phyloP scores from a whole-genome alignment of 768 basidiomycete genomes.

The Mycena polygramma region DNA sequence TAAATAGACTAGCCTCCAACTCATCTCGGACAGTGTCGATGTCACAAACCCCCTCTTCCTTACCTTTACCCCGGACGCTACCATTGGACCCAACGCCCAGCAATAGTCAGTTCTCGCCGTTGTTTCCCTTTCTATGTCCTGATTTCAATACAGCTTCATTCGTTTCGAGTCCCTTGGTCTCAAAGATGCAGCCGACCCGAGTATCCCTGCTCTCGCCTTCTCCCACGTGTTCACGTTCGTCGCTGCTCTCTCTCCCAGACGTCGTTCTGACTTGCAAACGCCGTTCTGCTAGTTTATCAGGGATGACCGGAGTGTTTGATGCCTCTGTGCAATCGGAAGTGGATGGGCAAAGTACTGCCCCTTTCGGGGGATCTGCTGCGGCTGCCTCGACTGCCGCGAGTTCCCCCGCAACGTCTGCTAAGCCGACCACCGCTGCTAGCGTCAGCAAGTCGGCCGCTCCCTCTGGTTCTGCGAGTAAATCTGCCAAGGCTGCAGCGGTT shows the following conservation, averaged over 20 bases:
- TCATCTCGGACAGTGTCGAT: conserved; percentile 60
- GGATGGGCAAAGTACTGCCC: conserved; percentile 69
- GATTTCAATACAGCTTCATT: conserved; percentile 70
- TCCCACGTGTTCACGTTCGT: conserved; percentile 83
- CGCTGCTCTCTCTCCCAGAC: neutral
- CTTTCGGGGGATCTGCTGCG: conserved; percentile 58
- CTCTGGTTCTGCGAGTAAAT: conserved; percentile 40
- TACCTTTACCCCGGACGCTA: conserved; percentile 63
- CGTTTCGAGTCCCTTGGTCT: conserved; percentile 73
- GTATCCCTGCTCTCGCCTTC: conserved; percentile 77
- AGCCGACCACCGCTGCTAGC: conserved; percentile 36
- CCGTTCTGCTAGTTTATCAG: conserved; percentile 62
- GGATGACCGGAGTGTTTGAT: conserved; percentile 82
- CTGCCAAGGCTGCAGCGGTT: conserved; percentile 37
- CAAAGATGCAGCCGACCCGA: conserved; percentile 64
- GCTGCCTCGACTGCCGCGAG: conserved; percentile 40
- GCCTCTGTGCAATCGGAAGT: conserved; percentile 68
- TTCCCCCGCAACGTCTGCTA: conserved; percentile 35
- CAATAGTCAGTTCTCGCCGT: conserved; percentile 62
- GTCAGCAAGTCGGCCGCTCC: conserved; percentile 38
- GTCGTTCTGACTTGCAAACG: neutral
- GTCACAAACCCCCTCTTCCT: conserved; percentile 63
- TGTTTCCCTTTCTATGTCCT: conserved; percentile 14
- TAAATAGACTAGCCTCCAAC: conserved; percentile 69
- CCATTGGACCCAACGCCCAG: conserved; percentile 66